Evolutionary conservation across 495 filamentous ascomycete genomes (phyloP).

Genomic region (Neurospora tetraspora): DNA sequence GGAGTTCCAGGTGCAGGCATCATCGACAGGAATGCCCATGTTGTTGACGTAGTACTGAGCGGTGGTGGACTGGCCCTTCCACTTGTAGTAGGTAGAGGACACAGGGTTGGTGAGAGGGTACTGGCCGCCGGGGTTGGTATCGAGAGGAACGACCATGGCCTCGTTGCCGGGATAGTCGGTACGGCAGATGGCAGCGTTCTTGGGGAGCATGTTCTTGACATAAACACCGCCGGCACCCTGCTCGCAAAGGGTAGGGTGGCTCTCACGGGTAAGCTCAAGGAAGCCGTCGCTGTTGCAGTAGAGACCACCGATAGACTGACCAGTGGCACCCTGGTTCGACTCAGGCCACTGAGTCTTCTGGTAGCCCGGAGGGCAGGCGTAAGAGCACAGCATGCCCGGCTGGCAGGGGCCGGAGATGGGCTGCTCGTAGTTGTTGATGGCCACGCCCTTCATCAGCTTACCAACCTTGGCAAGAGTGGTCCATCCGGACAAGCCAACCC

Average conservation of each 20-base stretch:
- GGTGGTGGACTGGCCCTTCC: conserved; percentile 63
- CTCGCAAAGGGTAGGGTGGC: conserved; percentile 62
- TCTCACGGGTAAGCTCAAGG: conserved; percentile 64
- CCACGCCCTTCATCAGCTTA: conserved; percentile 23
- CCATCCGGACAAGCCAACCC: conserved; percentile 64
- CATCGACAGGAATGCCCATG: conserved; percentile 49
- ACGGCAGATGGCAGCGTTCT: conserved; percentile 70
- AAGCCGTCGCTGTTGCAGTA: conserved; percentile 66
- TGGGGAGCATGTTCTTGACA: conserved; percentile 59
- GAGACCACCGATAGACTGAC: conserved; percentile 83
- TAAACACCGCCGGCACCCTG: conserved; percentile 57
- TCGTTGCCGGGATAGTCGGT: conserved; percentile 95
- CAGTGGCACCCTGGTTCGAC: conserved; percentile 58
- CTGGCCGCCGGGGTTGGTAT: conserved; percentile 43
- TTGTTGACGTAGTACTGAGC: conserved; percentile 98
- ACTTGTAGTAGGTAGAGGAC: conserved; percentile 60
- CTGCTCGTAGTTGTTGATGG: conserved; percentile 49
- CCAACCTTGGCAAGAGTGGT: conserved; percentile 62
- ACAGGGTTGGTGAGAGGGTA: conserved; percentile 65
- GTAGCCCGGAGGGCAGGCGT: conserved; percentile 85
- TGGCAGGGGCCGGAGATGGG: conserved; percentile 52
- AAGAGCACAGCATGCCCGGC: conserved; percentile 71
- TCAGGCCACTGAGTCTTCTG: conserved; percentile 88
- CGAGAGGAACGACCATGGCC: conserved; percentile 68
- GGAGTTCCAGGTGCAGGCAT: conserved; percentile 75